These are phyloP conservation scores for Mycena vulgaris DNA, from an alignment of 768 basidiomycete genomes.

Conservation along the genomic window DNA sequence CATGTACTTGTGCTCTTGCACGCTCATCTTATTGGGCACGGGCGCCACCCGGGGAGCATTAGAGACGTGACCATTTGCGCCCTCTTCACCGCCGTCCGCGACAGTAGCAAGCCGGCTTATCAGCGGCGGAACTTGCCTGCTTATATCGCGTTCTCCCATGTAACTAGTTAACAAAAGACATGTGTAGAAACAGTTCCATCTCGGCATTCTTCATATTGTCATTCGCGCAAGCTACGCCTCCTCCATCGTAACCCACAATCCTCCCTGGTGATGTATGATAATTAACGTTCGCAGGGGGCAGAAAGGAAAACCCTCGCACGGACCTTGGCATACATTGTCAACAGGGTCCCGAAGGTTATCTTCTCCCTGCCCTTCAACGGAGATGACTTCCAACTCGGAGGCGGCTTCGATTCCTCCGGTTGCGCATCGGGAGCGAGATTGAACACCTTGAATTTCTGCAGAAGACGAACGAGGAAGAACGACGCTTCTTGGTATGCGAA, in stretches of 20 bases:
- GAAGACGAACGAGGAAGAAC: conserved; percentile 28
- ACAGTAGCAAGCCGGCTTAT: no score
- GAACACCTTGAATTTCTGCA: conserved; percentile 14
- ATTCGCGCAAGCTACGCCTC: no score
- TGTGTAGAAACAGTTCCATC: no score
- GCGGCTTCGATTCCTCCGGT: conserved; percentile 46
- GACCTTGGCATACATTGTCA: conserved; percentile 51
- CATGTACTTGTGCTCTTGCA: no score
- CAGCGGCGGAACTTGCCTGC: no score
- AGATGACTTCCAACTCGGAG: conserved; percentile 43
- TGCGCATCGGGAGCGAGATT: conserved; percentile 46
- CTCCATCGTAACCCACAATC: conserved; percentile 50
- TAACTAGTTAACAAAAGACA: no score
- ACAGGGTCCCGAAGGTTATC: conserved; percentile 45
- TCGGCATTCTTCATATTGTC: no score
- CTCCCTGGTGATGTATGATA: conserved; percentile 41
- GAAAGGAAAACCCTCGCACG: neutral
- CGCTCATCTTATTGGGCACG: no score
- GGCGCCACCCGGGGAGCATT: no score
- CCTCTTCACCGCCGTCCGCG: no score
- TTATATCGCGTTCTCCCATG: no score
- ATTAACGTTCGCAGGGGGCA: neutral
- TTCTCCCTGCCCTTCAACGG: conserved; percentile 45
- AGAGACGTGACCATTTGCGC: no score
- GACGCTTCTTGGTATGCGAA: conserved; percentile 31